These are phyloP conservation scores for Plasmodium relictum DNA, from an alignment of 169 alveolate genomes.

Conservation along the genomic window DNA sequence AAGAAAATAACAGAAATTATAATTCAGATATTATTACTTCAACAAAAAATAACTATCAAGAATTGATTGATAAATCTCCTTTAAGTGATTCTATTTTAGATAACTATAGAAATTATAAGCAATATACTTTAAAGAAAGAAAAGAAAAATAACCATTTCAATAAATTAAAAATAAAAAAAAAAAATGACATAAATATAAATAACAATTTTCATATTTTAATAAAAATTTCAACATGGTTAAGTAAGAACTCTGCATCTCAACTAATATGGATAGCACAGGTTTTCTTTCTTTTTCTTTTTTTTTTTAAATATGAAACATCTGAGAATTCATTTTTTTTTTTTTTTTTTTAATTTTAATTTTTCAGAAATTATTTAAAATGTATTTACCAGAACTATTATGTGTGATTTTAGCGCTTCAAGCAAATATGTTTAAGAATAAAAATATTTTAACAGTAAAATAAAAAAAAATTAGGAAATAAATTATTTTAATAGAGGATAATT, in stretches of 20 bases:
- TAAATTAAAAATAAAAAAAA: background rate
- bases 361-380: conserved; percentile 69
- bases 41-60: too few relatives aligned
- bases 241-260: conserved; percentile 57
- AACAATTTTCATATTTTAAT: conserved; percentile 35
- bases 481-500: too few relatives aligned
- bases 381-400: conserved; percentile 61
- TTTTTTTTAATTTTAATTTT: background rate
- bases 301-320: background rate
- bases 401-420: conserved; percentile 59
- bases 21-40: background rate
- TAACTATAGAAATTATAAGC: background rate
- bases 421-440: conserved; percentile 57
- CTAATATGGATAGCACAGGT: conserved; percentile 71
- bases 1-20: background rate
- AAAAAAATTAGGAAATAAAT: background rate
- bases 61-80: background rate
- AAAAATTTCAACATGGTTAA: conserved; percentile 71
- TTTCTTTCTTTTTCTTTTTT: too few relatives aligned
- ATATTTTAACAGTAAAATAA: conserved; percentile 48
- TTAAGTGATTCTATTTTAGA: background rate
- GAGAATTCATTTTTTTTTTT: background rate
- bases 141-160: background rate
- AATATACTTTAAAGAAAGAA: conserved; percentile 12
- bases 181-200: conserved; percentile 1